phyloP scores from a whole-genome alignment of 768 basidiomycete species.

The Mrakia blollopis region DNA sequence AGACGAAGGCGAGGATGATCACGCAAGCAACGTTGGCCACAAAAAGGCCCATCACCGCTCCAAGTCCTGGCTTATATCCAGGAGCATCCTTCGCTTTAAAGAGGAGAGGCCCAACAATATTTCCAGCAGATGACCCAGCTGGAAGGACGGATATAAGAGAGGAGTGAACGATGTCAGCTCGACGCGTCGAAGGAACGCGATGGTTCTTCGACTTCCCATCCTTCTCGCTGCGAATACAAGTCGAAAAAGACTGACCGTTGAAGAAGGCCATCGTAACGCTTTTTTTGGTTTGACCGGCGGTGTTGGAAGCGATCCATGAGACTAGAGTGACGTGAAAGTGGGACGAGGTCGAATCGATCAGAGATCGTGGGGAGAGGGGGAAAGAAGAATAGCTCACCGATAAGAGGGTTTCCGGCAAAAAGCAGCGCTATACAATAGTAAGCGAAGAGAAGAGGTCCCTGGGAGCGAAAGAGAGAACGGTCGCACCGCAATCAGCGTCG shows the following conservation, averaged over 20 bases:
- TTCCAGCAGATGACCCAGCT: constrained; percentile 44
- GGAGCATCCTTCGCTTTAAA: constrained; percentile 33
- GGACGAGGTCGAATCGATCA: constrained; percentile 35
- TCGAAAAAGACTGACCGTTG: background rate
- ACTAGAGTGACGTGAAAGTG: constrained; percentile 37
- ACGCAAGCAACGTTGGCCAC: constrained; percentile 45
- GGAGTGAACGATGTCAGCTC: constrained; percentile 45
- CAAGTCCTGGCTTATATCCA: constrained; percentile 48
- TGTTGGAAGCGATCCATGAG: constrained; percentile 33
- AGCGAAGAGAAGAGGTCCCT: constrained; percentile 46
- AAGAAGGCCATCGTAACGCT: background rate
- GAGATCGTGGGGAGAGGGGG: constrained; percentile 36
- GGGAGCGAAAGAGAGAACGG: constrained; percentile 20
- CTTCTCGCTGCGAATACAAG: background rate
- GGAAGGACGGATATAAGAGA: constrained; percentile 46
- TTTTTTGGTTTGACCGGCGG: background rate
- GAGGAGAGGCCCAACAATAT: constrained; percentile 40
- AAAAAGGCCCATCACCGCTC: constrained; percentile 47
- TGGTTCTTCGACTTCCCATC: too few relatives aligned
- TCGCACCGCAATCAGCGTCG: background rate
- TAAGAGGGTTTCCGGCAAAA: background rate
- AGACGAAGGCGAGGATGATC: constrained; percentile 46
- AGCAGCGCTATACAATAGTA: constrained; percentile 39
- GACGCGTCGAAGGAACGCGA: background rate
- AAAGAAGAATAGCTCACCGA: background rate